A percentile compares a stretch with the other conserved stretches of the same genome.
Evolutionary conservation across 192 early-diverging fungal genomes (phyloP).

Genomic region (Lobulomyces angularis): DNA sequence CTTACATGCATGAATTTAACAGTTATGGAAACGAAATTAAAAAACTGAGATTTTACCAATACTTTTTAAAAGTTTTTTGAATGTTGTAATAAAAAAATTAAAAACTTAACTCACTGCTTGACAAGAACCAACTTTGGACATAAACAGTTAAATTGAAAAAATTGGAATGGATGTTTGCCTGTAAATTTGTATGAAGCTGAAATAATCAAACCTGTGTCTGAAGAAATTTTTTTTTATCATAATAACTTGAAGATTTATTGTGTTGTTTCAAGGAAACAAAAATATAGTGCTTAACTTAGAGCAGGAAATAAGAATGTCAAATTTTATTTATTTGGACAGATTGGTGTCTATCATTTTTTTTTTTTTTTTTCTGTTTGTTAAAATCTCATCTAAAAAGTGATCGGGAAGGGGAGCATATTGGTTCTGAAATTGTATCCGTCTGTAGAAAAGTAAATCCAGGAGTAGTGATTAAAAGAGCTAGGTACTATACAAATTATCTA

Average conservation of each 20-base stretch:
- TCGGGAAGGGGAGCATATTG: too few species aligned
- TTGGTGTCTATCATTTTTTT: conserved; percentile 56
- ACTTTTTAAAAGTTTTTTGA: too few species aligned
- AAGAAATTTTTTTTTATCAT: background rate
- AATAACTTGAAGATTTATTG: conserved; percentile 15
- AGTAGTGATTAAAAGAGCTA: conserved; percentile 65
- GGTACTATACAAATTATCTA: too few species aligned
- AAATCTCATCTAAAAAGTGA: conserved; percentile 14
- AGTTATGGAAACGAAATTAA: too few species aligned
- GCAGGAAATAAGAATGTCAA: conserved; percentile 45
- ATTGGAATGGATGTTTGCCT: conserved; percentile 53
- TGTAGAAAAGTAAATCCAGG: conserved; percentile 48
- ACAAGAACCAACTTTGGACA: too few species aligned
- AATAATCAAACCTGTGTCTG: conserved; percentile 32
- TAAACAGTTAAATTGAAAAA: conserved; percentile 29
- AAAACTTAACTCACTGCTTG: too few species aligned
- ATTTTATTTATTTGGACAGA: conserved; percentile 95
- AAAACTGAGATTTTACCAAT: too few species aligned
- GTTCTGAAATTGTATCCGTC: conserved; percentile 61
- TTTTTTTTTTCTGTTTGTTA: background rate
- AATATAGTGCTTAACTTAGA: conserved; percentile 52
- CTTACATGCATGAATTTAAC: too few species aligned
- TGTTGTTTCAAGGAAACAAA: conserved; percentile 23
- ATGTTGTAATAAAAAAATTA: too few species aligned
- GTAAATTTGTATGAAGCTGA: conserved; percentile 54